Percentiles rank a stretch among this genome's conserved stretches.
Conservation (phyloP, 495 filamentous ascomycete species). For the Neurospora cerealis region DNA sequence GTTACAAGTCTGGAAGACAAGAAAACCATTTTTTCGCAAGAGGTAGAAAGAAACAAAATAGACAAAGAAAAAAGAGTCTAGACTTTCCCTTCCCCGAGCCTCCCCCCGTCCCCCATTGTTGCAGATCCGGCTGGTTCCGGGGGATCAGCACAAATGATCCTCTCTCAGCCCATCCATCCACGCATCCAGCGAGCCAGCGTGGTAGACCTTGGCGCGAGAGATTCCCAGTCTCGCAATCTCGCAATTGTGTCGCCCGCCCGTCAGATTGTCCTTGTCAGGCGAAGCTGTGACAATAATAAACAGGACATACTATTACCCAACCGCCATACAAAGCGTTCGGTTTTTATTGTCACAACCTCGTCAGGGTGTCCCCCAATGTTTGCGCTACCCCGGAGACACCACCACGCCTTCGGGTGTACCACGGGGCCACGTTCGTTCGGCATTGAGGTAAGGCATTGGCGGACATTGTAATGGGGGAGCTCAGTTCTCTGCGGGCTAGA, state of each 20-base stretch:
- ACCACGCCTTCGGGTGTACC: neutral
- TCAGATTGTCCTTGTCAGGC: neutral
- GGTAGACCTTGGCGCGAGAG: neutral
- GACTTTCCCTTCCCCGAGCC: neutral
- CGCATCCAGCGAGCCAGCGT: neutral
- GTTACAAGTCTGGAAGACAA: neutral
- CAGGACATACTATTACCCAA: too few relatives aligned
- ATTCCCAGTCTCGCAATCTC: neutral
- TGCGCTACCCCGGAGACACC: neutral
- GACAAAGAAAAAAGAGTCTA: neutral
- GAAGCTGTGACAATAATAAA: too few relatives aligned
- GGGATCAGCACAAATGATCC: neutral
- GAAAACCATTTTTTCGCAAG: neutral
- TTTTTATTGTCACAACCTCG: too few relatives aligned
- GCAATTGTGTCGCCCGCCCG: neutral
- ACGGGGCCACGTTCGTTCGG: neutral
- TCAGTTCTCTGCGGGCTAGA: too few relatives aligned
- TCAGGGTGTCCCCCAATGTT: neutral
- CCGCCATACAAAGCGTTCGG: too few relatives aligned
- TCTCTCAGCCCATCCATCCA: neutral
- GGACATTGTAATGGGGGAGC: too few relatives aligned
- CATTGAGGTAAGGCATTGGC: too few relatives aligned
- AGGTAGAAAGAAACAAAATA: neutral
- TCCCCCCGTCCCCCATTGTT: neutral
- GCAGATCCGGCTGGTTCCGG: neutral